Evolutionary conservation across 176 grass and related monocot species (phyloP), one percentile per base, ranked within the genome.

Genomic region (Secale cereale): DNA sequence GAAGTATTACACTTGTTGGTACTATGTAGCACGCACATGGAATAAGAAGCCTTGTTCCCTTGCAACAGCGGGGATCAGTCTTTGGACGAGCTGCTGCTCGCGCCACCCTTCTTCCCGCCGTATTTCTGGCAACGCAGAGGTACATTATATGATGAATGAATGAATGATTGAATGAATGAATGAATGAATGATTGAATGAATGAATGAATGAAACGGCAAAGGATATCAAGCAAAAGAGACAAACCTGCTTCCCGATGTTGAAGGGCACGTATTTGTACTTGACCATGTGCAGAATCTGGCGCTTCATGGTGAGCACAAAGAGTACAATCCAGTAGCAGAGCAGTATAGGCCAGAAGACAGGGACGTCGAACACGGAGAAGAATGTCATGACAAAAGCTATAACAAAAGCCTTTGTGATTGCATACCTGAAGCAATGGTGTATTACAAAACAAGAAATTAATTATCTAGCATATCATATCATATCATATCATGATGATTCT

Each of bases 321-420:
- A 98, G 95, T 74, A 98, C 91, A 33, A 98, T 50, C 95, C 95
- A 98, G 66, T 98, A 98, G 87, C 90, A 94, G 9, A 98, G 89
- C 65, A 95, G 91, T 85, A 95, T 98, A 23, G 92, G 92, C 92
- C 95, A 98, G 85, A 98, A 98, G 33, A 95, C 95, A 60, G 95
- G 95, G 15, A 98, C 95, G 67, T 98, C 95, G 69, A 98, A 98
- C n/a, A 98, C 92, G 20, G 90, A 93, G 77, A 98, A 95, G 89
- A 95, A 98, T 20, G 92, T 95, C 95, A 98, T 98, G 45, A 93
- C 70, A 88, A 98, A 93, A 78, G 92, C 95, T 83, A 98, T 20
- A 33, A 90, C 63, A 85, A 98, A 93, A 82, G 95, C 95, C 88
- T 95, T 98, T 83, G 95, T 95, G 81, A 98, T 98, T 60, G 92